These are phyloP conservation scores for Penicillium bovifimosum DNA, from an alignment of 495 filamentous ascomycete genomes.

Conservation along the genomic window DNA sequence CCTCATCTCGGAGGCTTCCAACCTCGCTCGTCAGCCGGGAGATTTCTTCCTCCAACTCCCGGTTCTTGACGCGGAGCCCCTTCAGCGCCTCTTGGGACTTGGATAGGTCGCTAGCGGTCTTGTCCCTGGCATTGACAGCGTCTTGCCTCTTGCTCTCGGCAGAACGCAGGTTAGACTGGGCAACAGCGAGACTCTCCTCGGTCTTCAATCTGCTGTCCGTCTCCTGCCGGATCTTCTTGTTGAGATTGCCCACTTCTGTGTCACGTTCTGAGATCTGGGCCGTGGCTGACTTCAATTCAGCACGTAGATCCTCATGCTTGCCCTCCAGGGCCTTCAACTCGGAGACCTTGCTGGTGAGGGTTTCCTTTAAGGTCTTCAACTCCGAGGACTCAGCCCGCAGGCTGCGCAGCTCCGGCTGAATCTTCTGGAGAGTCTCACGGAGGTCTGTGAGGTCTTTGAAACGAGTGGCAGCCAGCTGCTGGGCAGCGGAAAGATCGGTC, in stretches of 20 bases:
- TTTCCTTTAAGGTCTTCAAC: constrained; percentile 64
- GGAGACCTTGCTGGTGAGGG: constrained; percentile 58
- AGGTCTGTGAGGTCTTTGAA: constrained; percentile 85
- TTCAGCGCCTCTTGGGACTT: constrained; percentile 65
- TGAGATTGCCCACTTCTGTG: constrained; percentile 66
- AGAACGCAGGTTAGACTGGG: constrained; percentile 68
- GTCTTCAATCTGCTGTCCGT: constrained; percentile 62
- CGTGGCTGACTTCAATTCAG: constrained; percentile 64
- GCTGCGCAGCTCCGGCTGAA: constrained; percentile 75
- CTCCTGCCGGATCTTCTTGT: constrained; percentile 70
- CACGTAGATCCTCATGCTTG: constrained; percentile 72
- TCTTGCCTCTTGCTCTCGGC: constrained; percentile 74
- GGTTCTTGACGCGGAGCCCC: constrained; percentile 55
- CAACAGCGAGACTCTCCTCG: constrained; percentile 67
- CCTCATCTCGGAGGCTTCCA: constrained; percentile 67
- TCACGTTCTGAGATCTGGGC: constrained; percentile 67
- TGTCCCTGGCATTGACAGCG: constrained; percentile 64
- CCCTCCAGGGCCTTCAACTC: constrained; percentile 72
- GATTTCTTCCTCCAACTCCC: constrained; percentile 66
- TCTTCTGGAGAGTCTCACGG: constrained; percentile 69
- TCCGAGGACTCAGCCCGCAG: constrained; percentile 70
- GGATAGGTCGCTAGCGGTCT: constrained; percentile 57
- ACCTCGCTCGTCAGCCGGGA: constrained; percentile 59
- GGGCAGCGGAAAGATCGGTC: constrained; percentile 77
- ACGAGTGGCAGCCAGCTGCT: constrained; percentile 76